phyloP scores from a whole-genome alignment of 2,329 filamentous ascomycete species.

The Escovopsis sp. region DNA sequence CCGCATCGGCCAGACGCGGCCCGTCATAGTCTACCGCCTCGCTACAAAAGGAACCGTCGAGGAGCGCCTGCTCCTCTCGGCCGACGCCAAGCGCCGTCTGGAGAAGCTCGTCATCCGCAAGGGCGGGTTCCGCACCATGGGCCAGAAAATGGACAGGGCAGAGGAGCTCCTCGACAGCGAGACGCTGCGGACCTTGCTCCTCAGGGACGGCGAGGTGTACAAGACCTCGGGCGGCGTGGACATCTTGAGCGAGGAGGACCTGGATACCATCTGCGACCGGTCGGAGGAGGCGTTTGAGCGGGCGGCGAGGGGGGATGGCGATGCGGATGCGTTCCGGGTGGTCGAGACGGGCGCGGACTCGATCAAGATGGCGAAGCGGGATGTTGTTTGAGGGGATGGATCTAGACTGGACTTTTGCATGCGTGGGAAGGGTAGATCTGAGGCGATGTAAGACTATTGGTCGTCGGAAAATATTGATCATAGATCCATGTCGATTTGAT shows the following conservation, averaged over 20 bases:
- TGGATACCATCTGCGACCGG: conserved; percentile 67
- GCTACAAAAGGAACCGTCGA: conserved; percentile 91
- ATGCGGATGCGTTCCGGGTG: conserved; percentile 56
- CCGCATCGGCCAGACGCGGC: conserved; percentile 81
- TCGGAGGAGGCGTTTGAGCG: conserved; percentile 48
- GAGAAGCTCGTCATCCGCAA: conserved; percentile 96
- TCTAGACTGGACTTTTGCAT: no score
- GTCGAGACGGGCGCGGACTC: conserved; percentile 58
- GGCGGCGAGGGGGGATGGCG: conserved; percentile 66
- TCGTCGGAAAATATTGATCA: no score
- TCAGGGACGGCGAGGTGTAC: conserved; percentile 58
- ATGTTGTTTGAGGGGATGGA: no score
- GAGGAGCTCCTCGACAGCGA: conserved; percentile 45
- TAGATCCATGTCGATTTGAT: no score
- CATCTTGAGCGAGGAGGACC: conserved; percentile 60
- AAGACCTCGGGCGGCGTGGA: conserved; percentile 43
- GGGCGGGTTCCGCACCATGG: conserved; percentile 62
- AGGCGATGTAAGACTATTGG: no score
- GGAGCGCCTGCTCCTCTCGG: conserved; percentile 70
- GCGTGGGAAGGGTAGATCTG: no score
- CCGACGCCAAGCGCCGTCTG: conserved; percentile 78
- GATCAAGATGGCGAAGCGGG: conserved; percentile 26
- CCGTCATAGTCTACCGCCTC: conserved; percentile 85
- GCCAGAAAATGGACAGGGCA: conserved; percentile 40
- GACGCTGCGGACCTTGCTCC: conserved; percentile 43